Evolutionary conservation across 805 yeast genomes (phyloP), one percentile per base, ranked within the genome.

Genomic region (Spathaspora gorwiae): DNA sequence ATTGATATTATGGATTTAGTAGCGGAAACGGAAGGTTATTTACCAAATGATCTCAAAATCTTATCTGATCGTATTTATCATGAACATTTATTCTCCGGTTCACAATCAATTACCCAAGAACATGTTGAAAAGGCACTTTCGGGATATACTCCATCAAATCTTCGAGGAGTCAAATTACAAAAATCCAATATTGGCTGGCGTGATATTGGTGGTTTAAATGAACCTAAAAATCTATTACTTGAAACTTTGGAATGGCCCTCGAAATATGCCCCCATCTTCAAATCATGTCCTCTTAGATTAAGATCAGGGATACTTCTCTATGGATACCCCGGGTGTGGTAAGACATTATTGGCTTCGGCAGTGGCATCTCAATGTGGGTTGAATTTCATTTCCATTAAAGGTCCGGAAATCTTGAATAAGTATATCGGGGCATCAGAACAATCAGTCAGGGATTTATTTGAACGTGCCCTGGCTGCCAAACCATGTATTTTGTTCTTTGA

Each of bases 321-420:
- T 63, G 99, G 99, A 0, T 92, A 88, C 60, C 98, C 99, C 0
- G 99, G 99, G 2, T 92, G 99, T 66, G 99, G 99, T 39, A 92
- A 92, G 64, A 92, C 98, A 0, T 71, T 90, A 49, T 64, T 92
- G 35, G 98, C 98, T 0, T 85, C 94, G 46, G 97, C 97, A 0
- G 87, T 92, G 42, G 95, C 97, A 1, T 83, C 89, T 1, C 94
- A 90, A 60, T 90, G 97, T 66, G 97, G 97, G 0, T 71, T 92
- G 48, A 92, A 92, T 56, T 92, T 92, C 60, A 90, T 92, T 26
- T 85, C 95, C 1, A 85, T 92, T 39, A 92, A 92, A 60, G 98
- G 98, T 9, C 98, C 98, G 0, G 98, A 92, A 61, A 88, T 92
- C 40, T 73, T 92, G 55, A 90, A 92, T 68, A 92, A 92, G 64